Evolutionary conservation across 306 rosid genomes (phyloP), one percentile per base, ranked within the genome.

Genomic region (Phaseolus lunatus): DNA sequence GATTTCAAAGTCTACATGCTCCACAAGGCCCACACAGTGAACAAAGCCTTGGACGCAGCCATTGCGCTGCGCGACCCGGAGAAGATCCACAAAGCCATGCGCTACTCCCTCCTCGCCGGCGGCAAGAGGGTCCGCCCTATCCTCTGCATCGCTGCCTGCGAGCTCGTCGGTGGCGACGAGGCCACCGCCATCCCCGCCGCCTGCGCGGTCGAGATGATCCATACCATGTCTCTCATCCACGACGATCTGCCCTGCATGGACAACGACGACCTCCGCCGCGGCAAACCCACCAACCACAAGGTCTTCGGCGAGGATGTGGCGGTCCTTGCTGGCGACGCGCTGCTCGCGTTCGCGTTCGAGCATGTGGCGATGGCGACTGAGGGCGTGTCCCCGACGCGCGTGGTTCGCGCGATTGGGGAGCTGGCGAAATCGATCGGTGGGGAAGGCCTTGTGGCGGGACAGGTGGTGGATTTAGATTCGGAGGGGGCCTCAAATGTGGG

Each of bases 181-280:
- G 45, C 79, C 6, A 70, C 72, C 2, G 88, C 96, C 19, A 80
- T 92, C 81, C 87, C 97, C 1, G 82, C 97, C 0, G 92, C 97
- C 1, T 88, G 93, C 53, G 93, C 96, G 16, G 76, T 92, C 7
- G 97, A 92, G 85, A 92, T 92, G 92, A 88, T 92, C 63, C 96
- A 92, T 64, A 88, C 96, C 73, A 92, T 92, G 97, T 92, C 96
- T 13, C 80, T 92, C 26, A 90, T 92, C 63, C 97, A 92, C 82
- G 96, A 92, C 49, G 97, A 92, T 47, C 44, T 92, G 7, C 96
- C 93, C 2, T 90, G 96, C 44, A 92, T 92, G 93, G 97, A 92
- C 54, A 88, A 90, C 86, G 96, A 92, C 35, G 92, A 88, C 77
- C 88, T 92, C 83, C 88, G 97, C 48, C 91, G 93, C 5, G 97